Evolutionary conservation across 2,329 filamentous ascomycete genomes (phyloP), one percentile per base, ranked within the genome.

Genomic region (Sphaerostilbella broomeana): DNA sequence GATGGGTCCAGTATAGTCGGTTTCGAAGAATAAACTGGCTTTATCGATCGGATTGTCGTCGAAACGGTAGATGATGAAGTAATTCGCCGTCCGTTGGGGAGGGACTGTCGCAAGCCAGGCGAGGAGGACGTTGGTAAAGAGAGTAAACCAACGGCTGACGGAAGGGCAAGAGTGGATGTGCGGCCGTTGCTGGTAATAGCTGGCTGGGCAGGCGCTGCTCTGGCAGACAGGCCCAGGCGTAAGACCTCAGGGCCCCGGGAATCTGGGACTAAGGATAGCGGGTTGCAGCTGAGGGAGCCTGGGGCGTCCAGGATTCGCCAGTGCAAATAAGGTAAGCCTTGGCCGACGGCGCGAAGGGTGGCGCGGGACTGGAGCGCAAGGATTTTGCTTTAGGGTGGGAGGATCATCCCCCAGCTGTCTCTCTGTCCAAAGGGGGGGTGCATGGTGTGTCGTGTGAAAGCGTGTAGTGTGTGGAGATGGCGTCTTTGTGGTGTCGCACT

Each of bases 221-320:
- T 16, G 30, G 5, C 32, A 6, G n/a, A 15, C 13, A 10, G 31
- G 16, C 22, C 25, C 31, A 27, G 18, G 18, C 27, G 19, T 20
- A 28, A 17, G 18, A n/a, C 15, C 13, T 31, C 13, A 38, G 15
- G 36, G 37, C 42, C 42, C 42, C 37, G 38, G 38, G 38, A 40
- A 29, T 36, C 32, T 40, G 42, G 42, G 32, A 33, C 37, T 36
- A 36, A 25, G 37, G 35, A 29, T 19, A 39, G 40, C 29, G 40
- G 40, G 36, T 43, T 31, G 35, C 40, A 43, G 40, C 40, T 43
- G 40, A 43, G 36, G 36, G 35, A 40, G 35, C 35, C 40, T 40
- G 31, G 40, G 22, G 35, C 21, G 31, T 26, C 36, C 35, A 43
- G 40, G 35, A 38, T 30, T 30, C 15, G 35, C 35, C 35, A 30